Conservation (phyloP, 768 basidiomycete genomes). For the Hemileccinum impolitum region DNA sequence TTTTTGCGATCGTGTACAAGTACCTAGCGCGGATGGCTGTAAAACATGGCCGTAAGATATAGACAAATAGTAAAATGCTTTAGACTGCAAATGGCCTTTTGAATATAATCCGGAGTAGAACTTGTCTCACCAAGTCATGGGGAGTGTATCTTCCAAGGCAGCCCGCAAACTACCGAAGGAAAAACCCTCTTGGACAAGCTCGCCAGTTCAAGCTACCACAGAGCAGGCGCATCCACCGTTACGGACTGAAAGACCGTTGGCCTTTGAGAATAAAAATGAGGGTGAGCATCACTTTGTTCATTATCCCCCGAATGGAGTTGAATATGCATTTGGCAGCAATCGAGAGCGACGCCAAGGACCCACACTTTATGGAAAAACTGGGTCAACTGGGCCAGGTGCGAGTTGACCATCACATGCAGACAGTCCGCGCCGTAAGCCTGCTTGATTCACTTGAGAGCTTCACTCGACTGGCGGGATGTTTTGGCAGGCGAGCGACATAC, state of each 20-base stretch:
- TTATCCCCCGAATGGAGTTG: background rate
- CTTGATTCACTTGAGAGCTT: background rate
- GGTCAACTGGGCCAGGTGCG: conserved; percentile 61
- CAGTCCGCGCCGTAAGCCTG: conserved; percentile 44
- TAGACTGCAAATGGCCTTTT: background rate
- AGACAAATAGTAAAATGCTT: conserved; percentile 26
- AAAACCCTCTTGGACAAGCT: conserved; percentile 48
- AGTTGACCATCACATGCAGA: conserved; percentile 63
- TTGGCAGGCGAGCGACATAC: conserved; percentile 27
- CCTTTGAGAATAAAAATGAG: conserved; percentile 51
- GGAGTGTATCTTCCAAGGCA: conserved; percentile 58
- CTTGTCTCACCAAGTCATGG: conserved; percentile 41
- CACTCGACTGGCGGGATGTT: background rate
- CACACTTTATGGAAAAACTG: conserved; percentile 66
- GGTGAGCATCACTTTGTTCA: conserved; percentile 29
- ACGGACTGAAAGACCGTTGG: conserved; percentile 29
- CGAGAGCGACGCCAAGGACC: conserved; percentile 63
- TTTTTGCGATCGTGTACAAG: conserved; percentile 35
- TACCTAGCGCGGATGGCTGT: conserved; percentile 37
- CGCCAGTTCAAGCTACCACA: conserved; percentile 29
- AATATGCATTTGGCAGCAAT: conserved; percentile 42
- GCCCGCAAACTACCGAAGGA: conserved; percentile 53
- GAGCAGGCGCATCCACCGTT: conserved; percentile 4
- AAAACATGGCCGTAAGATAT: conserved; percentile 34
- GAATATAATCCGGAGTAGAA: no score